Evolutionary conservation across 1,139 yeast genomes (phyloP), one percentile per base, ranked within the genome.

Genomic region (Ogataea hybrid): DNA sequence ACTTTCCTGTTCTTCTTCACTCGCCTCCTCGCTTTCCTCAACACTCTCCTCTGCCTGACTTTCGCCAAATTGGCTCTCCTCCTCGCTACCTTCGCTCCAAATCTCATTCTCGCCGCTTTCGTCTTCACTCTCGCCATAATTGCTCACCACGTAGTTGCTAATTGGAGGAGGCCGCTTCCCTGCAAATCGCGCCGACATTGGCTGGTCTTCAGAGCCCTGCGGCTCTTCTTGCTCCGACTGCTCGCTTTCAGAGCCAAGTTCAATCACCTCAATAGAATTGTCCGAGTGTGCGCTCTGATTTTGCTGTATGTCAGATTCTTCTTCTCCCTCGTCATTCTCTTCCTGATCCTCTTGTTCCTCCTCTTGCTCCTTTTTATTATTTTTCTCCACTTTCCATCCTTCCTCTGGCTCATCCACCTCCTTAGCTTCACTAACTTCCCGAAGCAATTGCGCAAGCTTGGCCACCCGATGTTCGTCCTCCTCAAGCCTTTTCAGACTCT

Each of bases 401-500:
- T 36, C 46, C 8, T 42, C 36, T 22, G 18, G 18, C 6, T 6
- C 18, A 3, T 41, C 40, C 25, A 33, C 29, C 17, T 36, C 47
- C 20, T 21, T 35, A n/a, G 21, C 18, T 22, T 37, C 44, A 2
- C 40, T 36, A 27, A 32, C 32, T 25, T 37, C 35, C 9, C 41
- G 23, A 37, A 50, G 25, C n/a, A 51, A 44, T 9, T 37, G 44
- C 2, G 44, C 32, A 12, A 54, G 36, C 17, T 49, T 49, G n/a
- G 47, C 34, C 44, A 47, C 42, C 30, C 50, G 53, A 4, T 14
- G 16, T 28, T 42, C 50, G 25, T 50, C 50, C 21, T 44, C 38
- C 12, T 47, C 54, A 5, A 50, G 14, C 18, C 36, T 34, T 35
- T 37, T 47, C 14, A 46, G 17, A 18, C 46, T 48, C 41, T 53